Evolutionary conservation across 768 basidiomycete genomes (phyloP).

Genomic region (Trametes villosa): DNA sequence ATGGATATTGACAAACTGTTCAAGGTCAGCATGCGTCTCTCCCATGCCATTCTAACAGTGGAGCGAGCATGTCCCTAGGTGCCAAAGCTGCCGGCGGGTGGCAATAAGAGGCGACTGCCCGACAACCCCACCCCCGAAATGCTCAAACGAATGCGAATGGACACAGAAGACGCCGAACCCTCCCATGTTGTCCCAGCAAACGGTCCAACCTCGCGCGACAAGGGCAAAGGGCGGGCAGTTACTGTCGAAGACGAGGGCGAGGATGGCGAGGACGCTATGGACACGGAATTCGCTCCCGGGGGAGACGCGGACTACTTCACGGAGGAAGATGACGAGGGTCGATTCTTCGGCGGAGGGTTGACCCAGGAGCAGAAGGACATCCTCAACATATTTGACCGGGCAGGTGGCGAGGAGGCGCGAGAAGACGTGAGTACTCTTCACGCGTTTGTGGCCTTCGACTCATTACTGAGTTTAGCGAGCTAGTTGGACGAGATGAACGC

Average conservation of each 20-base stretch:
- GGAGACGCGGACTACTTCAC: conserved; percentile 88
- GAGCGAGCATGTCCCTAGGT: conserved; percentile 45
- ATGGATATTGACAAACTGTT: conserved; percentile 58
- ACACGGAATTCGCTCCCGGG: conserved; percentile 73
- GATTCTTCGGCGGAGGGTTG: conserved; percentile 93
- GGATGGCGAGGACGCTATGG: conserved; percentile 37
- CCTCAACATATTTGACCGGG: conserved; percentile 88
- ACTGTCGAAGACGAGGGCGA: conserved; percentile 70
- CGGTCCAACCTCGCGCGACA: conserved; percentile 20
- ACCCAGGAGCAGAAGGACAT: conserved; percentile 95
- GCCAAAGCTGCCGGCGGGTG: conserved; percentile 65
- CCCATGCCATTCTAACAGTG: neutral
- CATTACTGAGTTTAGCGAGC: conserved; percentile 23
- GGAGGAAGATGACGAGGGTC: conserved; percentile 91
- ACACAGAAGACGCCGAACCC: conserved; percentile 34
- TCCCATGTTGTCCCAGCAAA: conserved; percentile 10
- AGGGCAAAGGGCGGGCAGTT: conserved; percentile 44
- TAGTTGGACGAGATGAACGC: conserved; percentile 72
- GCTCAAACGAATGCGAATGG: conserved; percentile 78
- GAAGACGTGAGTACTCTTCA: conserved; percentile 58
- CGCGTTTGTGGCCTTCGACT: conserved; percentile 1
- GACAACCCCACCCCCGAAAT: conserved; percentile 81
- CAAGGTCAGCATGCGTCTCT: conserved; percentile 38
- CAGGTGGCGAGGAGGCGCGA: conserved; percentile 61
- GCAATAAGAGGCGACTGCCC: conserved; percentile 74